Conservation (phyloP, 192 early-diverging fungal species). For the Chytriomyces sp. region DNA sequence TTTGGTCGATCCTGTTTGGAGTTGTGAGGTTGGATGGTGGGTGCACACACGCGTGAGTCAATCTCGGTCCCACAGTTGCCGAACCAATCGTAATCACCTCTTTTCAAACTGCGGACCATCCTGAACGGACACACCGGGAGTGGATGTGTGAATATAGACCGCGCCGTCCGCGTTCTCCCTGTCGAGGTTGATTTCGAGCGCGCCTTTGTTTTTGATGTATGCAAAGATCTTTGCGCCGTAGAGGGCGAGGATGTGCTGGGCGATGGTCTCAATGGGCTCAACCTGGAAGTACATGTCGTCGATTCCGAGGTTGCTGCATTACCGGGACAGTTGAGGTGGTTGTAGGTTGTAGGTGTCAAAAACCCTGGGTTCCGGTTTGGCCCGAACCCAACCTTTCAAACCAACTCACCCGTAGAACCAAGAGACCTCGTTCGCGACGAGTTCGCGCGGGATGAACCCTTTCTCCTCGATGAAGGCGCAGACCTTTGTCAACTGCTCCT, state of each 20-base stretch:
- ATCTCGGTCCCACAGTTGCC: not conserved
- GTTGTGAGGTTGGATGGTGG: not conserved
- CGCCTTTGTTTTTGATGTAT: conserved; percentile 83
- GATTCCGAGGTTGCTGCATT: conserved; percentile 90
- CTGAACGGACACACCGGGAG: conserved; percentile 86
- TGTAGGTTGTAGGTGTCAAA: not conserved
- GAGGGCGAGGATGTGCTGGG: conserved; percentile 92
- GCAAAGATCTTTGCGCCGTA: conserved; percentile 95
- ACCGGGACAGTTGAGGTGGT: too few relatives aligned
- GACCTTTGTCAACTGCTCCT: conserved; percentile 88
- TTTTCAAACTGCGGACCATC: conserved; percentile 82
- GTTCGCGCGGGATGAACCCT: conserved; percentile 86
- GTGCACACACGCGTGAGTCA: too few relatives aligned
- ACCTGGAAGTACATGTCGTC: conserved; percentile 98
- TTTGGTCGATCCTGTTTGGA: conserved; percentile 76
- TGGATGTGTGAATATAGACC: conserved; percentile 95
- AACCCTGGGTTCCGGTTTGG: not conserved
- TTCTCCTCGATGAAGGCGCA: conserved; percentile 80
- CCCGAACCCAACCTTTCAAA: not conserved
- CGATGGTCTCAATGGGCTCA: conserved; percentile 88
- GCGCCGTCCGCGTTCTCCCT: conserved; percentile 87
- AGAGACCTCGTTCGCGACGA: conserved; percentile 84
- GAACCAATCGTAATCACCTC: conserved; percentile 40
- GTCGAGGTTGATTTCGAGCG: conserved; percentile 83
- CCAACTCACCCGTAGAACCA: conserved; percentile 91